A percentile compares a stretch with the other conserved stretches of the same genome.
Conservation (phyloP, 2,329 filamentous ascomycete genomes). For the Aspergillus bombycis region DNA sequence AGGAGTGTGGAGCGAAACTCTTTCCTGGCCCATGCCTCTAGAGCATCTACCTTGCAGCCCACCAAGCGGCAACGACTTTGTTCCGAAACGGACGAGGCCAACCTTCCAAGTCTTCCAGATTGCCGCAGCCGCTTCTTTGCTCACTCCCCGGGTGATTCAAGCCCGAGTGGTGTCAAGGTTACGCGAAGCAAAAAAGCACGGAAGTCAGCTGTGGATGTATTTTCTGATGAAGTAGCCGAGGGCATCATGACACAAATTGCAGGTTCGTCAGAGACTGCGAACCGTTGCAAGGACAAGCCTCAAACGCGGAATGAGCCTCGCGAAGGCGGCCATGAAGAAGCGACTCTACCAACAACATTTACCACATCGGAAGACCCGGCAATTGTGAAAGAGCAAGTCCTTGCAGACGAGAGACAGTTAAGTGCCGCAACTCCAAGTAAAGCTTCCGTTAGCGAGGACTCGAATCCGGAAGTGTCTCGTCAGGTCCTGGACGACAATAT, state of each 20-base stretch:
- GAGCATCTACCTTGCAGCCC: conserved; percentile 49
- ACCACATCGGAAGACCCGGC: not conserved
- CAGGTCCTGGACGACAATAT: conserved; percentile 42
- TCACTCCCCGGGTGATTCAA: conserved; percentile 34
- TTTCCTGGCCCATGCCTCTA: conserved; percentile 43
- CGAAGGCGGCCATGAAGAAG: not conserved
- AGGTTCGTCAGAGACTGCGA: conserved; percentile 31
- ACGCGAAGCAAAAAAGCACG: conserved; percentile 45
- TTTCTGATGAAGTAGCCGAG: conserved; percentile 57
- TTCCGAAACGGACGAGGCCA: conserved; percentile 47
- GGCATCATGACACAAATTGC: conserved; percentile 52
- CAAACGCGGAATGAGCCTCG: not conserved
- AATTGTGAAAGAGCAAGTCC: not conserved
- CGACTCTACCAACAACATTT: not conserved
- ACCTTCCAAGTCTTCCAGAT: conserved; percentile 33
- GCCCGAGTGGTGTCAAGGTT: conserved; percentile 43
- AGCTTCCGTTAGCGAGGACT: conserved; percentile 18
- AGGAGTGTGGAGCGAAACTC: conserved; percentile 44
- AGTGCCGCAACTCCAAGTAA: not conserved
- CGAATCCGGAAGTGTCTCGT: conserved; percentile 31
- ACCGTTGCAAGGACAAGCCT: not conserved
- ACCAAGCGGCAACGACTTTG: conserved; percentile 57
- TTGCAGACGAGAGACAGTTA: not conserved
- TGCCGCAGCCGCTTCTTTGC: conserved; percentile 55
- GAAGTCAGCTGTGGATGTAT: conserved; percentile 52